Percentiles rank a stretch among this genome's conserved stretches.
phyloP scores from a whole-genome alignment of 2,329 filamentous ascomycete genomes.

The Chaetomiaceae sp. region DNA sequence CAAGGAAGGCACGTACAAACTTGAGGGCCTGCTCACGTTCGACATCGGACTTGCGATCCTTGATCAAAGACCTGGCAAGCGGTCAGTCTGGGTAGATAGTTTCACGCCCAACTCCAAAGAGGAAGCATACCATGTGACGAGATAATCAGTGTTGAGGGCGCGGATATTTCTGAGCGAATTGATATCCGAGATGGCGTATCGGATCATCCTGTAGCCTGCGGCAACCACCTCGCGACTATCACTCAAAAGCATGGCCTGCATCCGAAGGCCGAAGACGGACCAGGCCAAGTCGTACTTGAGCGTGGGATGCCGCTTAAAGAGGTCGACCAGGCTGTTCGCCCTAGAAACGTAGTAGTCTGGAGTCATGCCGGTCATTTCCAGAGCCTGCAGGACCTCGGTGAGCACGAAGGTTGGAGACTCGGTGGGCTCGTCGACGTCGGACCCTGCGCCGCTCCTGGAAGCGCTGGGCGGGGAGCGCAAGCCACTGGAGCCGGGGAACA shows the following conservation, averaged over 20 bases:
- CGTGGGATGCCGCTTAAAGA: conserved; percentile 90
- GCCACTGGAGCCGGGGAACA: conserved; percentile 40
- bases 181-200: conserved; percentile 90
- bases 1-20: conserved; percentile 89
- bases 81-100: conserved; percentile 11
- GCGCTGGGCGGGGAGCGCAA: conserved; percentile 55
- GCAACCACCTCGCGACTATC: conserved; percentile 95
- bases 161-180: conserved; percentile 86
- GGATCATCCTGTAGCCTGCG: conserved; percentile 85
- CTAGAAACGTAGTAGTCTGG: conserved; percentile 94
- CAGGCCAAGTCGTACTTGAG: conserved; percentile 96
- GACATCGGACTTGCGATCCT: conserved; percentile 94
- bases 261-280: conserved; percentile 87
- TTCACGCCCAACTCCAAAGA: not conserved
- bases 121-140: conserved; percentile 65
- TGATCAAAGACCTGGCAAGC: conserved; percentile 66
- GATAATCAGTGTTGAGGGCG: conserved; percentile 80
- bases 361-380: conserved; percentile 81
- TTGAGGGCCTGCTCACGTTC: conserved; percentile 96
- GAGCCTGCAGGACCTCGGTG: conserved; percentile 80
- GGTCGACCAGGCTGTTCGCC: conserved; percentile 86
- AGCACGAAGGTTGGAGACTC: conserved; percentile 92
- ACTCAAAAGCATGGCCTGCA: conserved; percentile 93
- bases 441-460: conserved; percentile 51
- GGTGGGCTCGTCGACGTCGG: conserved; percentile 61